Conservation (phyloP, 2,329 filamentous ascomycete species). For the Fusarium piperis region DNA sequence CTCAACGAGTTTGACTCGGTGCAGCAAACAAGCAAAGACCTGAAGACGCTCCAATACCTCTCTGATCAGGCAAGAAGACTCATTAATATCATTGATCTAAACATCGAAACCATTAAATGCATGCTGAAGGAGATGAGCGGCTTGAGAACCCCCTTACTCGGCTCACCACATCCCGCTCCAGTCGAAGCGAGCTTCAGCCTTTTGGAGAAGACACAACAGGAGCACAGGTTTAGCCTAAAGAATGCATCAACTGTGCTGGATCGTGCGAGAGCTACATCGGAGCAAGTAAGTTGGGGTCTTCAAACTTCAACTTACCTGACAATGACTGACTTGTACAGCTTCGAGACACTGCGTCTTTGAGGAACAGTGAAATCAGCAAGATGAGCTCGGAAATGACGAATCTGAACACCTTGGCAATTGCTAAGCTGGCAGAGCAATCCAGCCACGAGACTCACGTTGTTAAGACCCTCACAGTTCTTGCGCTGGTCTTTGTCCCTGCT, state of each 20-base stretch:
- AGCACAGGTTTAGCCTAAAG: background rate
- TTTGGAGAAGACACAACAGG: background rate
- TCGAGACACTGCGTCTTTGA: background rate
- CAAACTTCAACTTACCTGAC: background rate
- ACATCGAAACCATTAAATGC: background rate
- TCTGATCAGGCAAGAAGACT: background rate
- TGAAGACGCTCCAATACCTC: slow-evolving; percentile 2
- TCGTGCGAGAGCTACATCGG: background rate
- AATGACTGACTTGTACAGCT: background rate
- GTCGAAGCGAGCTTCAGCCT: background rate
- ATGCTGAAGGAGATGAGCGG: background rate
- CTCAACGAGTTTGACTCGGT: background rate
- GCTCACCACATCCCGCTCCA: background rate
- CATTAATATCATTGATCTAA: background rate
- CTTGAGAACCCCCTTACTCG: background rate
- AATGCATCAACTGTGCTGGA: background rate
- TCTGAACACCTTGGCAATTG: background rate
- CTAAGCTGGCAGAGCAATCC: background rate
- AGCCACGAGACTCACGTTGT: background rate
- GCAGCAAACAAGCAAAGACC: background rate
- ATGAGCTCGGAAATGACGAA: background rate
- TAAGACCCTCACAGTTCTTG: slow-evolving; percentile 8
- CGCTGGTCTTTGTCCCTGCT: slow-evolving; percentile 3
- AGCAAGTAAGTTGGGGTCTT: background rate
- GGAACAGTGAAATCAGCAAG: slow-evolving; percentile 9